Evolutionary conservation across 306 rosid genomes (phyloP), one percentile per base, ranked within the genome.

Genomic region (Comarum palustre): DNA sequence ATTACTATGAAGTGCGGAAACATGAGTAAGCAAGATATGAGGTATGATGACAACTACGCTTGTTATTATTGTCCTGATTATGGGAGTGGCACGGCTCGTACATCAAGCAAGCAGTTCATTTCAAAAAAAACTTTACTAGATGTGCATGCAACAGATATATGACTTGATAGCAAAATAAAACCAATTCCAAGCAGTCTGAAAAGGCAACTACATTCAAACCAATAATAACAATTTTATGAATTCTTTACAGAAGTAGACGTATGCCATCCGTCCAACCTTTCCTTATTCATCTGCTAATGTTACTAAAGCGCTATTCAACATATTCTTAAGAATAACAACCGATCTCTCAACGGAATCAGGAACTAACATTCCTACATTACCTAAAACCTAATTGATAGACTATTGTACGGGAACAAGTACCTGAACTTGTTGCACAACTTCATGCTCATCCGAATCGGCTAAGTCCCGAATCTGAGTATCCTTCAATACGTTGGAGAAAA

Each of bases 401-500:
- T 12, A 51, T 14, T 14, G 9, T 20, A 64, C 45, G 79, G 70
- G 59, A 77, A 76, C 51, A 46, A 20, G 75, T 79, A 94, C 99
- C 97, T 89, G 91, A 83, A 94, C 92, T 78, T 91, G 97, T 81
- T 84, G 99, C 68, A 94, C 99, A 80, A 83, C 88, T 86, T 94
- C 99, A 79, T 36, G 97, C 69, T 88, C 99, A 79, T 94, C 99
- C 41, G 97, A 86, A 85, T 94, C 99, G 62, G 97, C 99, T 78
- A 94, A 85, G 41, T 80, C 45, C 73, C 89, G 97, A 86, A 94
- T 89, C 79, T 94, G 96, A 77, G 91, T 82, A 81, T 91, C 96
- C 95, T 89, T 91, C 96, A 94, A 73, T 74, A 94, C 79, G 90
- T 89, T 94, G 91, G 99, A 91, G 95, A 94, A 94, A 88, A 88